Evolutionary conservation across 1,284 basidiomycete genomes (phyloP), one percentile per base, ranked within the genome.

Genomic region (Ceratobasidium sp.): DNA sequence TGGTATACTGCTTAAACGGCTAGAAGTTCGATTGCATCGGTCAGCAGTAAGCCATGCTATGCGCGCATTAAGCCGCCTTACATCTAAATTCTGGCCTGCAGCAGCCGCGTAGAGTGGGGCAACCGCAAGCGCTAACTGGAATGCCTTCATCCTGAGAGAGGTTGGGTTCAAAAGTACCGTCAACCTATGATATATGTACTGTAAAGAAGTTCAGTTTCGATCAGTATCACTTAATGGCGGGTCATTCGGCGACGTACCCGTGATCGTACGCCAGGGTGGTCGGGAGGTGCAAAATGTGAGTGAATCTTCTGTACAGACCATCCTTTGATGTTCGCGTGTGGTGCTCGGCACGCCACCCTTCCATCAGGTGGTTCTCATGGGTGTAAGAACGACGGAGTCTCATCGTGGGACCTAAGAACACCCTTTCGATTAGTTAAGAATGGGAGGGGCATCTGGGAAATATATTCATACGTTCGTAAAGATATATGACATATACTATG

Each of bases 1-100:
- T 56, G 20, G 63, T 68, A 33, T 60, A 66, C 26, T 60, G 46
- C 28, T 58, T 26, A 64, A 77, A 77, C 12, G 76, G 76, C 76
- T 77, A 46, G 10, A 33, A 15, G 18, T 26, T 28, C 6, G 28
- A 58, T 28, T n/a, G 28, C 23, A 23, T 58, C 28, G 28, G 60
- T 39, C 39, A 33, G 26, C 4, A 23, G 55, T 10, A 26, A 26
- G 55, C n/a, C 10, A 58, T 18, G 55, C 23, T 26, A 58, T 23
- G 55, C 23, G 55, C 20, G 15, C 13, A 53, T 53, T 6, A 53
- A 53, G 49, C n/a, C 15, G 49, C n/a, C 13, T 63, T 40, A 63
- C 60, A 20, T 63, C 60, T 33, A 39, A 63, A 20, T 7, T 33
- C 18, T 28, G 33, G 18, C 13, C 28, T 63, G 28, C 28, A 20